Base-by-base conservation (phyloP, 257 asterid genomes). In the Scutellaria barbata region DNA sequence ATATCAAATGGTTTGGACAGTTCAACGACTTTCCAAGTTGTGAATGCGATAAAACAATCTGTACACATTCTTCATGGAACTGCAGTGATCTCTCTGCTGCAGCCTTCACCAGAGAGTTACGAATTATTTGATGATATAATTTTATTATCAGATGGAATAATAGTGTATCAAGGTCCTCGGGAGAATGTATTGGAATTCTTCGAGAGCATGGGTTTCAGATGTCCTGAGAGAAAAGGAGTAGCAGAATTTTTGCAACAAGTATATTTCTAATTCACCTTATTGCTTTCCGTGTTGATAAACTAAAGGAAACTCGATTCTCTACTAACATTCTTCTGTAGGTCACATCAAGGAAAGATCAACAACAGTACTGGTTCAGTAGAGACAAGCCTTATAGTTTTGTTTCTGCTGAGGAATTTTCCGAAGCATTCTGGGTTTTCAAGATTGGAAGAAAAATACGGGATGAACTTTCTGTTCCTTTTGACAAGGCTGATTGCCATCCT, bases 241-340 rank as follows among this genome's bases (percentile, higher is more conserved):
- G 97, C 97, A 37, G 97, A 91, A 50, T 91, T 91, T 70, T 71
- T 89, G 73, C 96, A 89, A 81, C 95, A 89, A 80, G 97, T 91
- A 84, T 77, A 47, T 7, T 56, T 25, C 10, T 0, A 8, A 52
- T 16, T 56, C 42, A 58, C 57, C 10, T 57, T 56, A 17, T 64
- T 48, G 7, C 68, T 52, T 53, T 72, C 33, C 37, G 50, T 55
- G 17, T 51, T 18, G 46, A 22, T 33, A 61, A 12, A 25, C 2
- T 56, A 39, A 25, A 37, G 7, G 22, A 42, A 18, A 11, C 8
- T 58, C 12, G 35, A 62, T 11, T 39, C 42, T 63, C 6, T 11
- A 54, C 46, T 25, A 43, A 51, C 43, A 18, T 47, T 48, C 40
- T 45, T 63, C 3, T 55, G 39, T 63, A 90, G 96, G 95, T 90